Conservation (phyloP, 2,329 filamentous ascomycete genomes). For the Phymatotrichopsis omnivora region DNA sequence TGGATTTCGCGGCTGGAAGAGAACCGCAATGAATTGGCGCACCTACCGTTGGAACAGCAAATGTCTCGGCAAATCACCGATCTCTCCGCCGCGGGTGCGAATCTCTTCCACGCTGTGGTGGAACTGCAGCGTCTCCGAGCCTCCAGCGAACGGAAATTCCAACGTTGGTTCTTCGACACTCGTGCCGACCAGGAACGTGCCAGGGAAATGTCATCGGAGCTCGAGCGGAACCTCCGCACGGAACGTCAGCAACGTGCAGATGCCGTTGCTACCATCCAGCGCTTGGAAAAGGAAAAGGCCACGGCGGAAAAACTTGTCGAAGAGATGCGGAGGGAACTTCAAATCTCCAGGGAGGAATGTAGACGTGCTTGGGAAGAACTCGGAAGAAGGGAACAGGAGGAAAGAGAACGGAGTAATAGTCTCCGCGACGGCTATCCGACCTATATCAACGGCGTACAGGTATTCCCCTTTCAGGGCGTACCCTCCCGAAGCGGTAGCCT, state of each 20-base stretch:
- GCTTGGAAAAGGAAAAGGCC: slow-evolving; percentile 54
- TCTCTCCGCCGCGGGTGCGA: slow-evolving; percentile 91
- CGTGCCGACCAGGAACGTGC: slow-evolving; percentile 75
- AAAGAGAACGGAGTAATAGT: slow-evolving; percentile 76
- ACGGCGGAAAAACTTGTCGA: slow-evolving; percentile 66
- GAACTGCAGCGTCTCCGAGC: slow-evolving; percentile 88
- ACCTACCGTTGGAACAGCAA: slow-evolving; percentile 74
- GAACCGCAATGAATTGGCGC: slow-evolving; percentile 73
- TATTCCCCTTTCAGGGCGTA: slow-evolving; percentile 61
- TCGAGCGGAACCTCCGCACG: slow-evolving; percentile 64
- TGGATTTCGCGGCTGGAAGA: slow-evolving; percentile 91
- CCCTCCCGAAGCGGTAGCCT: slow-evolving; percentile 39
- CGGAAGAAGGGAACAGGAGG: slow-evolving; percentile 82
- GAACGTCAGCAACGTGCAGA: slow-evolving; percentile 63
- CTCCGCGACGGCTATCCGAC: slow-evolving; percentile 80
- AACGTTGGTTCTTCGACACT: slow-evolving; percentile 97
- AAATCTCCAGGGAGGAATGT: slow-evolving; percentile 93
- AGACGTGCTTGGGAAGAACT: slow-evolving; percentile 95
- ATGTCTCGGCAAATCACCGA: slow-evolving; percentile 91
- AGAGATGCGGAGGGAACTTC: slow-evolving; percentile 85
- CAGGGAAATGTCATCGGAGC: slow-evolving; percentile 68
- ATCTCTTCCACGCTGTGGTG: slow-evolving; percentile 94
- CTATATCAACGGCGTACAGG: slow-evolving; percentile 83
- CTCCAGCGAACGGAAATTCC: slow-evolving; percentile 93
- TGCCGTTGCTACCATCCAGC: slow-evolving; percentile 43